phyloP scores from a whole-genome alignment of 169 alveolate species.

The Hepatocystis sp. region DNA sequence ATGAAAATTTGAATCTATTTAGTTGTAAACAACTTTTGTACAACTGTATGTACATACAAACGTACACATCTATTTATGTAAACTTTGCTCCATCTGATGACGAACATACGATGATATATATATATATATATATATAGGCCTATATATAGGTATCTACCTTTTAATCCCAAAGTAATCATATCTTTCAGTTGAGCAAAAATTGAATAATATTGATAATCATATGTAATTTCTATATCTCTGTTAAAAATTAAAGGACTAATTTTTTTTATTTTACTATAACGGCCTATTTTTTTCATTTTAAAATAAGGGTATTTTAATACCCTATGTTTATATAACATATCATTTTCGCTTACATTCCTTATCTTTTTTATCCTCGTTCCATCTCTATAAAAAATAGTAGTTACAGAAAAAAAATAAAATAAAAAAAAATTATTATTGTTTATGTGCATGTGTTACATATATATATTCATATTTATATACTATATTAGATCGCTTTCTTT shows the following conservation, averaged over 20 bases:
- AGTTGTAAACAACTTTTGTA: no score
- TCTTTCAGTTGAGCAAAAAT: constrained; percentile 41
- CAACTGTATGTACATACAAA: no score
- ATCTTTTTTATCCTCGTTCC: constrained; percentile 62
- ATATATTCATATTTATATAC: no score
- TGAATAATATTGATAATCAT: constrained; percentile 22
- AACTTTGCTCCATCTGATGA: no score
- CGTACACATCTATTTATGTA: no score
- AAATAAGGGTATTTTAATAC: constrained; percentile 57
- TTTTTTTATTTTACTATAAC: constrained; percentile 9
- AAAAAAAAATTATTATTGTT: no score
- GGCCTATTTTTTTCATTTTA: constrained; percentile 63
- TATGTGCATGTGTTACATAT: no score
- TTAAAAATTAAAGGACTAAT: constrained; percentile 10
- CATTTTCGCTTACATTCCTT: constrained; percentile 62
- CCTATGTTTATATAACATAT: constrained; percentile 55
- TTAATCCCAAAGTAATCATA: constrained; percentile 22
- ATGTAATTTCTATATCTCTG: constrained; percentile 36
- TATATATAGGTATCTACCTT: constrained; percentile 16
- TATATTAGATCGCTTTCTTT: no score
- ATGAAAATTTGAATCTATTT: no score
- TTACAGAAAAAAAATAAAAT: neutral
- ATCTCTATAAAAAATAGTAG: constrained; percentile 9
- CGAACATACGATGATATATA: no score
- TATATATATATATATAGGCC: neutral